These are phyloP conservation scores for Pythium catenulatum DNA, from an alignment of 352 stramenopile genomes.

Conservation along the genomic window DNA sequence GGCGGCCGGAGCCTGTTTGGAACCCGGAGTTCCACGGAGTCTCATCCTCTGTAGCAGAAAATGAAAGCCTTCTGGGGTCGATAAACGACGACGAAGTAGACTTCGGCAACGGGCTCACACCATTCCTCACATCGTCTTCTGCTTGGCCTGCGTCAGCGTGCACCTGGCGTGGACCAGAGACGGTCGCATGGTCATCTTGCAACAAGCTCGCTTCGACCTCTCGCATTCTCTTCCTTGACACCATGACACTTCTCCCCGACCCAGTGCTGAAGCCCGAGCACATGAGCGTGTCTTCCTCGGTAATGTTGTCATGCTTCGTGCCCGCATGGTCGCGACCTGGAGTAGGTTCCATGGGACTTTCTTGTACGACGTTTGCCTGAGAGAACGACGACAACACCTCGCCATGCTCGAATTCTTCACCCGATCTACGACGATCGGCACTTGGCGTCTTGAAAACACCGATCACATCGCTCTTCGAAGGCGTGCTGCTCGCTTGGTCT, in stretches of 20 bases:
- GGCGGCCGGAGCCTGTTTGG: constrained; percentile 41
- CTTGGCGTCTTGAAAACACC: not conserved
- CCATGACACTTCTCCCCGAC: not conserved
- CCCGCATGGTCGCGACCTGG: not conserved
- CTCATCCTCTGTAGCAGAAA: not conserved
- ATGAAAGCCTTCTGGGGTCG: constrained; percentile 6
- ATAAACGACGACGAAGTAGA: not conserved
- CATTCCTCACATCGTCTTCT: no score
- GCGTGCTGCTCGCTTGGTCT: not conserved
- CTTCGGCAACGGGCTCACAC: no score
- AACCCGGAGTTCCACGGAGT: constrained; percentile 28
- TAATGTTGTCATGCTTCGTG: not conserved
- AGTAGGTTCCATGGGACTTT: not conserved
- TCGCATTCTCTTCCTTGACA: not conserved
- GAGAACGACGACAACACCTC: not conserved
- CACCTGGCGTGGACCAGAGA: not conserved
- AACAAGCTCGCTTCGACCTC: not conserved
- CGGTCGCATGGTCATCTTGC: not conserved
- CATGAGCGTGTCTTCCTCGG: not conserved
- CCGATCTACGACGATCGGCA: not conserved
- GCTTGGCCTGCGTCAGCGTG: not conserved
- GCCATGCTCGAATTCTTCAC: not conserved
- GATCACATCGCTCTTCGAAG: not conserved
- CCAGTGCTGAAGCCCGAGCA: constrained; percentile 1
- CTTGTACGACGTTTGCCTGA: not conserved